Conservation (phyloP, 2,329 filamentous ascomycete genomes). For the Corynespora cassiicola region DNA sequence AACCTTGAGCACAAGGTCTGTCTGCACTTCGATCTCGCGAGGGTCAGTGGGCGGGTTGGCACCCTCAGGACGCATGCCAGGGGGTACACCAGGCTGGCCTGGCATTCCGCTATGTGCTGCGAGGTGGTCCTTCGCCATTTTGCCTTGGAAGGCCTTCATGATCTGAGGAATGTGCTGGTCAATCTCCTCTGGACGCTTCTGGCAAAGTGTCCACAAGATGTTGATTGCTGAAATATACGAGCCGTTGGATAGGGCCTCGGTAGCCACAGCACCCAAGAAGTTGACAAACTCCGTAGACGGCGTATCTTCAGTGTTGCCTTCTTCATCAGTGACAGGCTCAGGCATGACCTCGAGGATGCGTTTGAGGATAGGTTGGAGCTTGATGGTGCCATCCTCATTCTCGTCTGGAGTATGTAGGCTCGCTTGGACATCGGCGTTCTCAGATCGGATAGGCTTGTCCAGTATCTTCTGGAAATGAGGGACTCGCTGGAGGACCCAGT, state of each 20-base stretch:
- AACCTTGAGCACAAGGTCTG: conserved; percentile 89
- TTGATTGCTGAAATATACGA: conserved; percentile 91
- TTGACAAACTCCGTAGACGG: conserved; percentile 86
- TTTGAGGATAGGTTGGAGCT: conserved; percentile 75
- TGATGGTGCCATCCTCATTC: conserved; percentile 66
- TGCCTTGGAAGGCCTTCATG: conserved; percentile 92
- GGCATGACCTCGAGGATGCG: conserved; percentile 90
- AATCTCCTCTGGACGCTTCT: conserved; percentile 83
- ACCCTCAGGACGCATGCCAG: conserved; percentile 59
- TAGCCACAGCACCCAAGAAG: conserved; percentile 84
- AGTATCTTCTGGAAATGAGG: conserved; percentile 82
- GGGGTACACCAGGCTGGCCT: conserved; percentile 34
- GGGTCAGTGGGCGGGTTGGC: conserved; percentile 68
- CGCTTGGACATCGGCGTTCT: conserved; percentile 92
- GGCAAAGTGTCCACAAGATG: conserved; percentile 88
- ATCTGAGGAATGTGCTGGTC: conserved; percentile 86
- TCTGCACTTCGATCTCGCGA: conserved; percentile 87
- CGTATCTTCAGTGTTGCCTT: conserved; percentile 75
- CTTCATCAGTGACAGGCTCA: conserved; percentile 81
- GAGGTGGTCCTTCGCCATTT: conserved; percentile 92
- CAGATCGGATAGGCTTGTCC: conserved; percentile 86
- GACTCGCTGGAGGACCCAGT: conserved; percentile 86
- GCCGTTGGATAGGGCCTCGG: conserved; percentile 80
- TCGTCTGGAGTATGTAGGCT: conserved; percentile 80
- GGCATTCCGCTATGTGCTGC: conserved; percentile 61